Evolutionary conservation across 2,329 filamentous ascomycete genomes (phyloP).

Genomic region (Domatiomyces globalis): DNA sequence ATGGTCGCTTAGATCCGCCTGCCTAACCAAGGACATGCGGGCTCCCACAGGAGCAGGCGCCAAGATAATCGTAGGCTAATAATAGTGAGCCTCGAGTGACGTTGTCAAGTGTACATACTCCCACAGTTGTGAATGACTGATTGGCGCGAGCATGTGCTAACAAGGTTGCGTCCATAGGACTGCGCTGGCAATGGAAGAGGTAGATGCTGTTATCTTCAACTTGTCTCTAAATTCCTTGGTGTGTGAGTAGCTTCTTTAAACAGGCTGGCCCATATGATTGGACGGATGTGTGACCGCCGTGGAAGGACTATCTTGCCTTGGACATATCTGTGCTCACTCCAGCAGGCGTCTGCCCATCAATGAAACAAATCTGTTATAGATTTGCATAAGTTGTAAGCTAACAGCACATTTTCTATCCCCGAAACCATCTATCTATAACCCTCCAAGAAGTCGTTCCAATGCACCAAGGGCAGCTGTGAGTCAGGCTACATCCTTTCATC

Average conservation of each 20-base stretch:
- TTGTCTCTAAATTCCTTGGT: neutral
- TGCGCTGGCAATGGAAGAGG: neutral
- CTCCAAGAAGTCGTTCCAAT: neutral
- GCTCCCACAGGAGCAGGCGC: neutral
- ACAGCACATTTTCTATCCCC: neutral
- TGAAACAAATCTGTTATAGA: neutral
- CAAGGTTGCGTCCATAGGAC: too few relatives aligned
- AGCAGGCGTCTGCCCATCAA: neutral
- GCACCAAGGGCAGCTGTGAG: neutral
- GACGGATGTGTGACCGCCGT: neutral
- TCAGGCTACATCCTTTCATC: constrained; percentile 15
- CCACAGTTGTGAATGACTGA: too few relatives aligned
- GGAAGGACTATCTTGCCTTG: too few relatives aligned
- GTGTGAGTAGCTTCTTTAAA: neutral
- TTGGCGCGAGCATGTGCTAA: too few relatives aligned
- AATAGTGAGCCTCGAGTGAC: too few relatives aligned
- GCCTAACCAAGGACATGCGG: neutral
- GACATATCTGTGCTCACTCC: neutral
- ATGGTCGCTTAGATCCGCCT: neutral
- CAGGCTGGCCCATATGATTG: neutral
- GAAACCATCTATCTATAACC: neutral
- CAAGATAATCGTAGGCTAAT: neutral
- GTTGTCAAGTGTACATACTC: too few relatives aligned
- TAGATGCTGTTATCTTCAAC: neutral
- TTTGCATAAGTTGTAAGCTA: too few relatives aligned